A percentile compares a stretch with the other conserved stretches of the same genome.
phyloP scores from a whole-genome alignment of 2,329 filamentous ascomycete species.

The Pestalotiopsis sp. region DNA sequence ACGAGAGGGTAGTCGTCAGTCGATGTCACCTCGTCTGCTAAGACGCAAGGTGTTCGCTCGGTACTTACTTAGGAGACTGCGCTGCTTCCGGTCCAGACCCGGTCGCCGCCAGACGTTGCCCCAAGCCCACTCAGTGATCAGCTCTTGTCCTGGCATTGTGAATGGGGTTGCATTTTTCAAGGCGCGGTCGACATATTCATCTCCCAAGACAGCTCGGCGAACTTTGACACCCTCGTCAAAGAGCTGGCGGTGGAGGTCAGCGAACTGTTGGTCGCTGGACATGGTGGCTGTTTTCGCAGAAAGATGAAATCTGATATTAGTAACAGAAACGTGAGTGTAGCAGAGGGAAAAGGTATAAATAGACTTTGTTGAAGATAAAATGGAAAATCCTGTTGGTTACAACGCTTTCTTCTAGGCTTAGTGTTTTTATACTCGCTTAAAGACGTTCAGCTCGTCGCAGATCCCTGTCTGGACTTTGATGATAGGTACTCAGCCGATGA shows the following conservation, averaged over 20 bases:
- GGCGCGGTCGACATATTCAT: constrained; percentile 61
- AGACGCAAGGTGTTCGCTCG: no score
- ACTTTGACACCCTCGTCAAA: constrained; percentile 64
- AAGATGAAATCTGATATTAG: not conserved
- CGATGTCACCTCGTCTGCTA: no score
- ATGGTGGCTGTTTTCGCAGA: constrained; percentile 6
- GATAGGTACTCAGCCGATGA: no score
- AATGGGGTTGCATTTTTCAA: constrained; percentile 62
- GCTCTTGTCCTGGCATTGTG: constrained; percentile 60
- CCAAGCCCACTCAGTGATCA: constrained; percentile 68
- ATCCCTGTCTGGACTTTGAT: no score
- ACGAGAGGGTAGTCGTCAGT: not conserved
- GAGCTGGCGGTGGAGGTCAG: constrained; percentile 51
- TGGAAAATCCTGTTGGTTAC: no score
- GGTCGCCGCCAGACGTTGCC: constrained; percentile 65
- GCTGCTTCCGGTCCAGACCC: constrained; percentile 62
- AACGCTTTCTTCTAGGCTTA: no score
- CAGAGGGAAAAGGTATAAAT: no score
- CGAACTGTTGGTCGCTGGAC: constrained; percentile 27
- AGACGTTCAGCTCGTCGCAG: no score
- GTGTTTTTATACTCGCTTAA: no score
- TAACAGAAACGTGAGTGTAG: no score
- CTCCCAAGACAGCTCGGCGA: constrained; percentile 62
- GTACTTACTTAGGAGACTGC: constrained; percentile 55
- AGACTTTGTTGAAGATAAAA: no score